These are phyloP conservation scores for Torulaspora quercuum DNA, from an alignment of 805 yeast species.

Conservation along the genomic window DNA sequence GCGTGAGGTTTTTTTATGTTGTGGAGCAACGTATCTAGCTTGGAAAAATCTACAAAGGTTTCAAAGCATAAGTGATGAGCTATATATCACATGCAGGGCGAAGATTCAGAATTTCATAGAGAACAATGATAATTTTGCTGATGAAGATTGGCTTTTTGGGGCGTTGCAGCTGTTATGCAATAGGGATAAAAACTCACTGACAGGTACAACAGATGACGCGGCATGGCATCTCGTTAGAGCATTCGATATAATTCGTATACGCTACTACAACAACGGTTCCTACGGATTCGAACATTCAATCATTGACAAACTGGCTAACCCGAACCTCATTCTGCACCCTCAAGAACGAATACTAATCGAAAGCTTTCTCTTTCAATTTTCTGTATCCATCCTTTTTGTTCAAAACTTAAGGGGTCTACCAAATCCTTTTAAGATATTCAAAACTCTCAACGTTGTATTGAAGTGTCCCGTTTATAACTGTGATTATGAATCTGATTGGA, in stretches of 20 bases:
- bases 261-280: conserved; percentile 11
- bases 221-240: conserved; percentile 15
- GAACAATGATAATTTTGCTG: conserved; percentile 12
- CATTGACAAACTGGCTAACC: conserved; percentile 6
- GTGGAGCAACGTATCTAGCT: conserved; percentile 24
- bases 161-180: conserved; percentile 19
- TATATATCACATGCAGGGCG: conserved; percentile 17
- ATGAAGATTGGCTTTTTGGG: conserved; percentile 24
- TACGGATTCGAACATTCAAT: conserved; percentile 6
- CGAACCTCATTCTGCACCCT: conserved; percentile 11
- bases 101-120: conserved; percentile 13
- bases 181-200: conserved; percentile 19
- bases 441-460: conserved; percentile 17
- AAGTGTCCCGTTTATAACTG: conserved; percentile 24
- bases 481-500: conserved; percentile 35
- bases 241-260: conserved; percentile 12
- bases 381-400: conserved; percentile 19
- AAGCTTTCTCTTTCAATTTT: conserved; percentile 21
- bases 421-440: conserved; percentile 18
- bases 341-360: conserved; percentile 19
- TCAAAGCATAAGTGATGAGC: conserved; percentile 17
- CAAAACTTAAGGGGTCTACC: conserved; percentile 14
- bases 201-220: conserved; percentile 15
- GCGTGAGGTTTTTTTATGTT: conserved; percentile 18
- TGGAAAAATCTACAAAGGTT: conserved; percentile 20